Evolutionary conservation across 768 basidiomycete species (phyloP), one percentile per base, ranked within the genome.

Genomic region (Tricholoma hemisulphureum): DNA sequence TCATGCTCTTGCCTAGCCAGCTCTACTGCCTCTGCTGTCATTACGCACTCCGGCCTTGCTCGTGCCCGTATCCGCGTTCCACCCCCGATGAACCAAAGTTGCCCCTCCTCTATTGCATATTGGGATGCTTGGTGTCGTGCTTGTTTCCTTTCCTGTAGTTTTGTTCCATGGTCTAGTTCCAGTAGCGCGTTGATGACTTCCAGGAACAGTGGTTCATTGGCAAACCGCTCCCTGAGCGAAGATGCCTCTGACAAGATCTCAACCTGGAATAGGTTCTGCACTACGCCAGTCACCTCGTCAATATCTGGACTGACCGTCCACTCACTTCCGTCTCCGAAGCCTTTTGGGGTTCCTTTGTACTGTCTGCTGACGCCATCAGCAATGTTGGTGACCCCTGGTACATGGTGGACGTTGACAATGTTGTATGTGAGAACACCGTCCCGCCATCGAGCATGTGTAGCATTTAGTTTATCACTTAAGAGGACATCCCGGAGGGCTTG

Each of bases 401-500:
- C n/a, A n/a, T n/a, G n/a, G n/a, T n/a, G n/a, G n/a, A n/a, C n/a
- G n/a, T n/a, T n/a, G n/a, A n/a, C n/a, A n/a, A n/a, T n/a, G n/a
- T n/a, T n/a, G n/a, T n/a, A n/a, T n/a, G n/a, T n/a, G 0, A 72
- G 28, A 0, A 73, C 59, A 3, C 68, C 54, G 28, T 74, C 70
- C n/a, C 59, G 49, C 73, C 67, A 73, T 4, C 70, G 39, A 2
- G 67, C 64, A 51, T 73, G 72, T 4, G 63, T 59, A n/a, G n/a
- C 45, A 28, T 51, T 61, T 10, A 66, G 55, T 13, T 63, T 64
- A 26, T 66, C 59, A 39, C 63, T 71, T 0, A 63, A 2, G 1
- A 77, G 59, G 1, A 68, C 43, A 35, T 73, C 69, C 10, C 66
- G 45, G 0, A 75, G 60, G 0, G 69, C 71, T 26, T 69, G 63